Percentiles rank a stretch among this genome's conserved stretches.
phyloP scores from a whole-genome alignment of 306 rosid species.

The Sesbania bispinosa region DNA sequence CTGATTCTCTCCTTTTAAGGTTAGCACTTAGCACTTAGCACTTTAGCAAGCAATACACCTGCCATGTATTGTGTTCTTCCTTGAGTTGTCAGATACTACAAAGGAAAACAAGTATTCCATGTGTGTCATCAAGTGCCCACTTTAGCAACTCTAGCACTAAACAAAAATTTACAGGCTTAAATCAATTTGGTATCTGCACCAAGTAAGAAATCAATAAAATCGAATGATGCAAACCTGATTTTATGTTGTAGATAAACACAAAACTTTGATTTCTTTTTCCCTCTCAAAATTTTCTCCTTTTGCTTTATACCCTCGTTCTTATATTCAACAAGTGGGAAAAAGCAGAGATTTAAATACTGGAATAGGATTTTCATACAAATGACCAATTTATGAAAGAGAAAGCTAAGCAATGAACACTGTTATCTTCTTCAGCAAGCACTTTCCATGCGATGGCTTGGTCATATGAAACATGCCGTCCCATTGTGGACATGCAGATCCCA shows the following conservation, averaged over 20 bases:
- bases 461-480: slow-evolving; percentile 90
- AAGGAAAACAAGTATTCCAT: background rate
- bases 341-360: slow-evolving; percentile 29
- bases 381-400: slow-evolving; percentile 96
- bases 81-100: background rate
- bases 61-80: background rate
- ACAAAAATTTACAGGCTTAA: slow-evolving; percentile 8
- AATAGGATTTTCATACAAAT: slow-evolving; percentile 61
- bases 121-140: slow-evolving; percentile 1
- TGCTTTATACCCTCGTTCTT: slow-evolving; percentile 18
- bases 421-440: slow-evolving; percentile 75
- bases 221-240: slow-evolving; percentile 47
- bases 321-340: slow-evolving; percentile 29
- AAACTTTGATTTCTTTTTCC: slow-evolving; percentile 34
- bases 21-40: slow-evolving; percentile 5
- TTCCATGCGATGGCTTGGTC: slow-evolving; percentile 96
- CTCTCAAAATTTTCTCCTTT: slow-evolving; percentile 13
- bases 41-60: background rate
- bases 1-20: background rate
- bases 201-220: slow-evolving; percentile 50
- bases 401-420: slow-evolving; percentile 78
- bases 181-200: background rate
- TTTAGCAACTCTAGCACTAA: background rate
- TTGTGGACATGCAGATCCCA: slow-evolving; percentile 90
- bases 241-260: slow-evolving; percentile 33